Conservation (phyloP, 768 basidiomycete genomes). For the Hygrocybe punicea region DNA sequence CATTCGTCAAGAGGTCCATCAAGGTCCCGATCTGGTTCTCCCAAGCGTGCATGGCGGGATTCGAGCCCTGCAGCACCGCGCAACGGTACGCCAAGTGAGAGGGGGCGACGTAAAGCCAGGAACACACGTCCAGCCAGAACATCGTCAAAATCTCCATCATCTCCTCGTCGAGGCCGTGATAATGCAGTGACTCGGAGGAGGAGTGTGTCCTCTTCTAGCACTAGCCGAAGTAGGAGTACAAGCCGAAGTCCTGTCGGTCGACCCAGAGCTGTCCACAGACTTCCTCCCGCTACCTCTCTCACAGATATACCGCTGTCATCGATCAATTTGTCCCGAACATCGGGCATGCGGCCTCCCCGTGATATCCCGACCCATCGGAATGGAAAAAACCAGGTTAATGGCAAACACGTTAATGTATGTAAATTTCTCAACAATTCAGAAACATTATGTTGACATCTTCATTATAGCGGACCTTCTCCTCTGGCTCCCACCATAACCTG, state of each 20-base stretch:
- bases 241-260: slow-evolving; percentile 54
- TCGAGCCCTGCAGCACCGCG: slow-evolving; percentile 46
- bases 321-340: slow-evolving; percentile 24
- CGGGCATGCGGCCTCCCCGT: slow-evolving; percentile 14
- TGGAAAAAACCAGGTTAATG: slow-evolving; percentile 38
- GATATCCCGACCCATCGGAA: slow-evolving; percentile 26
- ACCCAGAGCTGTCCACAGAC: slow-evolving; percentile 57
- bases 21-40: slow-evolving; percentile 57
- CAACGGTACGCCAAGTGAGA: slow-evolving; percentile 50
- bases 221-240: slow-evolving; percentile 54
- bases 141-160: slow-evolving; percentile 42
- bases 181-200: slow-evolving; percentile 39
- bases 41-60: slow-evolving; percentile 55
- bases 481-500: neutral
- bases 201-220: slow-evolving; percentile 57
- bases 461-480: slow-evolving; percentile 1
- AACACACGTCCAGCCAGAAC: slow-evolving; percentile 21
- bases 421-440: slow-evolving; percentile 1
- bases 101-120: slow-evolving; percentile 37
- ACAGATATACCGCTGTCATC: slow-evolving; percentile 31
- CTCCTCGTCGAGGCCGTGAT: slow-evolving; percentile 41
- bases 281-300: slow-evolving; percentile 49
- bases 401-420: slow-evolving; percentile 33
- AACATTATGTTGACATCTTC: neutral
- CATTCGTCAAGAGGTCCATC: slow-evolving; percentile 65